phyloP scores from a whole-genome alignment of 768 basidiomycete species.

The Boletus reticuloceps region DNA sequence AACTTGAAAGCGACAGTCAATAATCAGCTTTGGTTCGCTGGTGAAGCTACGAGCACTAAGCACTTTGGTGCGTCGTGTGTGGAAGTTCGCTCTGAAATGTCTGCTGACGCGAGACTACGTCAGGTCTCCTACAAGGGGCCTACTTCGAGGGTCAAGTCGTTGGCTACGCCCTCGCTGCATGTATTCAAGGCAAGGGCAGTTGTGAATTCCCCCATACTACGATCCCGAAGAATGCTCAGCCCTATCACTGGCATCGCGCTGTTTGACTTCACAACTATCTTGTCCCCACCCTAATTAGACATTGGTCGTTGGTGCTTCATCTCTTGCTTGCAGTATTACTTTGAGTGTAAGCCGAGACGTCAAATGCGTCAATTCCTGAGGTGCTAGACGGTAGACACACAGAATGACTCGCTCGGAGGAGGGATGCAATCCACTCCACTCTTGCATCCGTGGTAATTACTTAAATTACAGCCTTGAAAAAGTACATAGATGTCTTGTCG shows the following conservation, averaged over 20 bases:
- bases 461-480: too few species aligned
- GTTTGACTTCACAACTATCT: conserved; percentile 7
- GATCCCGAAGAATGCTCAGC: conserved; percentile 31
- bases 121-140: conserved; percentile 58
- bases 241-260: conserved; percentile 25
- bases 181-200: conserved; percentile 35
- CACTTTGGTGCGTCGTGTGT: conserved; percentile 50
- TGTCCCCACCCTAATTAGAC: too few species aligned
- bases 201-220: conserved; percentile 25
- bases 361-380: too few species aligned
- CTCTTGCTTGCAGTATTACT: too few species aligned
- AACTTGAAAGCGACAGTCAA: conserved; percentile 57
- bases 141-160: conserved; percentile 52
- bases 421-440: too few species aligned
- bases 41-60: conserved; percentile 56
- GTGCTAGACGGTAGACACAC: too few species aligned
- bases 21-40: conserved; percentile 56
- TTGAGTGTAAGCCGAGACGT: too few species aligned
- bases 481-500: too few species aligned
- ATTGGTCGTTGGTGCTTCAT: too few species aligned
- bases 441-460: too few species aligned
- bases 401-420: too few species aligned
- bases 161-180: conserved; percentile 39
- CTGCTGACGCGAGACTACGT: background rate
- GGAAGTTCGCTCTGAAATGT: background rate